These are phyloP conservation scores for Cyamopsis tetragonoloba DNA, from an alignment of 306 rosid genomes.

Conservation along the genomic window DNA sequence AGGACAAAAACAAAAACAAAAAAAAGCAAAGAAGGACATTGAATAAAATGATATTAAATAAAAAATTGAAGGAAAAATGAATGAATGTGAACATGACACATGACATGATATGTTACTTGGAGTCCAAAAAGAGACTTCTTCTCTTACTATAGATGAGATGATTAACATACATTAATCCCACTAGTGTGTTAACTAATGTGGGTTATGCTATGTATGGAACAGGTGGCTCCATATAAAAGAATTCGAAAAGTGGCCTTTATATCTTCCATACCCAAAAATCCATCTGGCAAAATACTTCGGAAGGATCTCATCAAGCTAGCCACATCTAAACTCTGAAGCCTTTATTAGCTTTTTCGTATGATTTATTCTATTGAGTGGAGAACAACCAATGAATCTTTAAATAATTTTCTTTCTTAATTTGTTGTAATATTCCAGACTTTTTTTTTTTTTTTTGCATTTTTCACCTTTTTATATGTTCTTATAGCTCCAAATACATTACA, in stretches of 20 bases:
- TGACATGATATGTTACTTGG: too few relatives aligned
- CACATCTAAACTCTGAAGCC: slow-evolving; percentile 59
- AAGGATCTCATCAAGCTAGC: slow-evolving; percentile 88
- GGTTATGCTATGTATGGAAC: too few relatives aligned
- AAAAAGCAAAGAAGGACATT: too few relatives aligned
- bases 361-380: not conserved
- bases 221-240: slow-evolving; percentile 94
- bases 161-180: too few relatives aligned
- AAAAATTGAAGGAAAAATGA: too few relatives aligned
- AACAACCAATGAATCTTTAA: not conserved
- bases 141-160: too few relatives aligned
- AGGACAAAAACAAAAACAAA: too few relatives aligned
- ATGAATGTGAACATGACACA: too few relatives aligned
- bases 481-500: too few relatives aligned
- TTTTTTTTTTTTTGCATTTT: not conserved
- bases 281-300: slow-evolving; percentile 92
- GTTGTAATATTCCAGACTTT: not conserved
- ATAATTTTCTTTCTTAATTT: not conserved
- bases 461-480: not conserved
- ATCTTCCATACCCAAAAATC: slow-evolving; percentile 77
- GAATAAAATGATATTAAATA: too few relatives aligned
- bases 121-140: too few relatives aligned
- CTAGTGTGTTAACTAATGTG: too few relatives aligned
- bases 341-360: not conserved
- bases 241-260: slow-evolving; percentile 75